These are phyloP conservation scores for Petrea volubilis DNA, from an alignment of 257 asterid species.

Conservation along the genomic window DNA sequence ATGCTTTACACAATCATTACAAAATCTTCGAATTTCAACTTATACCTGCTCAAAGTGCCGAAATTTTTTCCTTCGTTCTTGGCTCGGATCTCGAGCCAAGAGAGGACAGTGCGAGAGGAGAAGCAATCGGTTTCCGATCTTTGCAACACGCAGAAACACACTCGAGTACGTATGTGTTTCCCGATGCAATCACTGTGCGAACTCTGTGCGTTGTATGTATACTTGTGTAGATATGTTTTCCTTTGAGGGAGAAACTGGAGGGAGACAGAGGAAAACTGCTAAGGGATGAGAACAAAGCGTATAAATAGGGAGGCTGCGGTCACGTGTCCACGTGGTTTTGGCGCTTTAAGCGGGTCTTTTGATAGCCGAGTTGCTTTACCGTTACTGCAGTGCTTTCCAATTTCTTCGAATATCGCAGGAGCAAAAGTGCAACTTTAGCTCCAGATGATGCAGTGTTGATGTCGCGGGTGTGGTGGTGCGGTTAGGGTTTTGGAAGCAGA, in stretches of 20 bases:
- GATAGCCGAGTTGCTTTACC: background rate
- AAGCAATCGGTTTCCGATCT: constrained; percentile 28
- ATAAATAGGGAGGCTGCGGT: constrained; percentile 40
- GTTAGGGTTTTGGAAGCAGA: too few species aligned
- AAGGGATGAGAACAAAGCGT: constrained; percentile 42
- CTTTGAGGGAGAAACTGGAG: constrained; percentile 1
- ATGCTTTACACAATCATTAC: background rate
- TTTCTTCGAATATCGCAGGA: too few species aligned
- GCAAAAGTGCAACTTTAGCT: too few species aligned
- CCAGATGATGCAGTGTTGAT: too few species aligned
- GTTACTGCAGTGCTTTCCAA: too few species aligned
- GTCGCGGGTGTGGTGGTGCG: too few species aligned
- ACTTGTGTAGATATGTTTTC: background rate
- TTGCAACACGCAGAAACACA: constrained; percentile 27
- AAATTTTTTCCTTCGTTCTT: too few species aligned
- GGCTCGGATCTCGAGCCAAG: constrained; percentile 99
- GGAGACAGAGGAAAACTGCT: constrained; percentile 21
- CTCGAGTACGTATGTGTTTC: constrained; percentile 12
- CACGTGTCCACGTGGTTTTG: constrained; percentile 16
- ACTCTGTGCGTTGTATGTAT: constrained; percentile 14
- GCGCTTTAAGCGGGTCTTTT: background rate
- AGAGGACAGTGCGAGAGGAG: constrained; percentile 32
- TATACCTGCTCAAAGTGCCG: constrained; percentile 29
- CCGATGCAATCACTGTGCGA: constrained; percentile 24
- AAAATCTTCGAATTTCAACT: background rate